These are phyloP conservation scores for Crithidia bombi DNA, from an alignment of 208 protist genomes.

Conservation along the genomic window DNA sequence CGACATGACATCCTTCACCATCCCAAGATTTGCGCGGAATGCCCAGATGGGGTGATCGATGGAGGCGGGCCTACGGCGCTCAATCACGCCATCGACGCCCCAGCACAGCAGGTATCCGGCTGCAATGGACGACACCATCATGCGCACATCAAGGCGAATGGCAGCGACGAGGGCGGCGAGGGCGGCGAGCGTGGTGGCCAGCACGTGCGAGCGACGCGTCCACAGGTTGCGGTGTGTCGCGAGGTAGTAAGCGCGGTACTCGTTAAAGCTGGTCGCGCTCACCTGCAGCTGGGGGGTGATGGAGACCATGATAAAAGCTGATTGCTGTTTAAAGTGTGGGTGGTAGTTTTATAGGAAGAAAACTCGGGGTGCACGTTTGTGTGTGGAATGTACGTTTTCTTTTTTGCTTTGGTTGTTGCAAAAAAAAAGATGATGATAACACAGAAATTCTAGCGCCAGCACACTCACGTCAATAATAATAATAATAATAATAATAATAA, in stretches of 20 bases:
- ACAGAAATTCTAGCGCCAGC: too few relatives aligned
- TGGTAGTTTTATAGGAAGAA: too few relatives aligned
- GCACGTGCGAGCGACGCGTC: conserved; percentile 49
- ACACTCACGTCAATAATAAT: too few relatives aligned
- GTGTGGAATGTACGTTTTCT: too few relatives aligned
- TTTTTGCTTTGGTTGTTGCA: too few relatives aligned
- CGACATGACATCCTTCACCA: conserved; percentile 48
- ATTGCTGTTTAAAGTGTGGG: too few relatives aligned
- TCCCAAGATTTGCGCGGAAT: conserved; percentile 43
- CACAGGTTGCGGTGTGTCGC: conserved; percentile 42
- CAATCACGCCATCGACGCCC: conserved; percentile 41
- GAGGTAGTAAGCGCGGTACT: conserved; percentile 65
- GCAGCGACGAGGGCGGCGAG: conserved; percentile 27
- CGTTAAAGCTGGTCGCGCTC: conserved; percentile 42
- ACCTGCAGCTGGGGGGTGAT: conserved; percentile 46
- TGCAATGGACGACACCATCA: conserved; percentile 18
- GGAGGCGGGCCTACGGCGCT: conserved; percentile 43
- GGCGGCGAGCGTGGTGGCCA: conserved; percentile 45
- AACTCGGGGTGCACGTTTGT: background rate
- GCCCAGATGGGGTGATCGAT: conserved; percentile 61
- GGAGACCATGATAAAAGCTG: conserved; percentile 59
- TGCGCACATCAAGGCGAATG: conserved; percentile 22
- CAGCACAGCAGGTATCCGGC: conserved; percentile 44
- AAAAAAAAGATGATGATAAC: too few relatives aligned
- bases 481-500: too few relatives aligned